Percentiles rank a stretch among this genome's conserved stretches.
phyloP scores from a whole-genome alignment of 108 stramenopile genomes.

The Schizochytrium sp. region DNA sequence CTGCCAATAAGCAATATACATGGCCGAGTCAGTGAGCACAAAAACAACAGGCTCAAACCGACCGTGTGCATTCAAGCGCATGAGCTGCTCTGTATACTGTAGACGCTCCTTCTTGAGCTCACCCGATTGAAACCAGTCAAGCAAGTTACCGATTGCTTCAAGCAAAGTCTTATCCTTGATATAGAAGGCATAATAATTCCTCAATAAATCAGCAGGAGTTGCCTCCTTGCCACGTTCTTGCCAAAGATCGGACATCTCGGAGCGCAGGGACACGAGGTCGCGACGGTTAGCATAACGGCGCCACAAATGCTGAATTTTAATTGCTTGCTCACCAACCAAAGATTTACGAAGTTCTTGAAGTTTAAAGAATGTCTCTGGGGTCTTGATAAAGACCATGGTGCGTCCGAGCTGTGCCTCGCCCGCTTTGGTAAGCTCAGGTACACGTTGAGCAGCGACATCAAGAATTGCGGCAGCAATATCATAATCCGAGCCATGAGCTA shows the following conservation, averaged over 20 bases:
- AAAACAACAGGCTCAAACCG: constrained; percentile 30
- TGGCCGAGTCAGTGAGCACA: constrained; percentile 52
- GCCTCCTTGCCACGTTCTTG: constrained; percentile 50
- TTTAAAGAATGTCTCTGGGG: constrained; percentile 16
- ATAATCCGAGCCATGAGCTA: constrained; percentile 50
- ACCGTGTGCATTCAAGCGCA: neutral
- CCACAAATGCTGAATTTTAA: constrained; percentile 54
- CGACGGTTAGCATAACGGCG: constrained; percentile 47
- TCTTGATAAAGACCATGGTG: constrained; percentile 43
- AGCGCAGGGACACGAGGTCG: constrained; percentile 39
- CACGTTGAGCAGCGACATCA: neutral
- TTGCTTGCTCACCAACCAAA: constrained; percentile 44
- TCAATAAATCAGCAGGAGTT: constrained; percentile 27
- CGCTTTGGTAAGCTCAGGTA: neutral
- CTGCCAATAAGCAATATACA: constrained; percentile 35
- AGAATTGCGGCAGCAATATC: constrained; percentile 47
- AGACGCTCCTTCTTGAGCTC: constrained; percentile 52
- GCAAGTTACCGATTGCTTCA: neutral
- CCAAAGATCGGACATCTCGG: constrained; percentile 47
- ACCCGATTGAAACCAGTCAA: constrained; percentile 4
- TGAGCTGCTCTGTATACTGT: constrained; percentile 17
- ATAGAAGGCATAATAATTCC: constrained; percentile 47
- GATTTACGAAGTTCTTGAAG: constrained; percentile 40
- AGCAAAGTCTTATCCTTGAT: constrained; percentile 38
- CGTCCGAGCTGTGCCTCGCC: constrained; percentile 58